Conservation (phyloP, 768 basidiomycete species). For the Dictyophora rubrovolvata region DNA sequence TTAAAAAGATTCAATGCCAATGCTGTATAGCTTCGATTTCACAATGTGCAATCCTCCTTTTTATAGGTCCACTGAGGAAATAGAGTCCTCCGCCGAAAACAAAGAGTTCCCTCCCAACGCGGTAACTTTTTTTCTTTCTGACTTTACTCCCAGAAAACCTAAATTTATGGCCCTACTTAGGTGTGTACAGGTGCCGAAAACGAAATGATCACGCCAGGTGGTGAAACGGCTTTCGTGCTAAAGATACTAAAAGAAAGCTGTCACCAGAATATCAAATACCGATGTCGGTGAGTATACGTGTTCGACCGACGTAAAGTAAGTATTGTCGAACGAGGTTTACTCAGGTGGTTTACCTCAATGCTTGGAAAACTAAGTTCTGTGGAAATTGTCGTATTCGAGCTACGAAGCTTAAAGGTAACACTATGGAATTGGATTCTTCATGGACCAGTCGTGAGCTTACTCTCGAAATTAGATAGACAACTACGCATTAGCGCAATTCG, state of each 20-base stretch:
- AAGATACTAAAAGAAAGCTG: conserved; percentile 72
- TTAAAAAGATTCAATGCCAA: not conserved
- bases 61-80: conserved; percentile 67
- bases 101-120: conserved; percentile 65
- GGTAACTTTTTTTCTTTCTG: conserved; percentile 27
- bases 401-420: conserved; percentile 38
- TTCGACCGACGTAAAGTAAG: not conserved
- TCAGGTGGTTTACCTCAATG: conserved; percentile 92
- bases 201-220: conserved; percentile 87
- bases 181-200: conserved; percentile 77
- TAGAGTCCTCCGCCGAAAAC: conserved; percentile 40
- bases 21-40: conserved; percentile 47
- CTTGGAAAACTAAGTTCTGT: conserved; percentile 81
- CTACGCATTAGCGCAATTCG: conserved; percentile 75
- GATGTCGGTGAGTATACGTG: conserved; percentile 45
- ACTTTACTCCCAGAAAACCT: too few relatives aligned
- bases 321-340: not conserved
- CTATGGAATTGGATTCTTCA: not conserved
- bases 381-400: conserved; percentile 40
- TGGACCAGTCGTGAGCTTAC: too few relatives aligned
- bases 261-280: conserved; percentile 21
- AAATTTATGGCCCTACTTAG: conserved; percentile 26
- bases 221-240: conserved; percentile 70
- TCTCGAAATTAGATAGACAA: conserved; percentile 57
- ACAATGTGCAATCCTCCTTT: conserved; percentile 98